Conservation (phyloP, 1,139 yeast genomes). For the Protomyces gravidus region DNA sequence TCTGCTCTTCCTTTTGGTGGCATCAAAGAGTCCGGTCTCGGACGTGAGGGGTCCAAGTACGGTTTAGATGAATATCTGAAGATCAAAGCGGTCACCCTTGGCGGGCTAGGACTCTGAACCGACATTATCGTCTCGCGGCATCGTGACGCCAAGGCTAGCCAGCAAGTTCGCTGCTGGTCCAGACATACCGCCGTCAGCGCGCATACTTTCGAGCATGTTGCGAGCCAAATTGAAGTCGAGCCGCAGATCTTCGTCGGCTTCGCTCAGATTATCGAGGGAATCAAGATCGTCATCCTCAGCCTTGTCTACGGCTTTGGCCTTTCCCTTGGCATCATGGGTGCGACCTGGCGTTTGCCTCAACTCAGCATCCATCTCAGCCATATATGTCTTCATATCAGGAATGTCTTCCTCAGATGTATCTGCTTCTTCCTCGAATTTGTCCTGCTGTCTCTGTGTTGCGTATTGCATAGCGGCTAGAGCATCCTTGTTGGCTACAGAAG, state of each 20-base stretch:
- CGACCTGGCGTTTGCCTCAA: conserved; percentile 6
- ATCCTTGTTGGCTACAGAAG: conserved; percentile 46
- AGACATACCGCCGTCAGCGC: conserved; percentile 40
- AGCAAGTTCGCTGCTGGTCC: conserved; percentile 45
- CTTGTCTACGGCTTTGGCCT: neutral
- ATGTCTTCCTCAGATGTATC: conserved; percentile 35
- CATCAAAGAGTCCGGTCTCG: conserved; percentile 72
- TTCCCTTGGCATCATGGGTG: neutral
- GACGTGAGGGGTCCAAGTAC: conserved; percentile 73
- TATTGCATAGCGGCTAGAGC: conserved; percentile 34
- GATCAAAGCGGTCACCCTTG: conserved; percentile 61
- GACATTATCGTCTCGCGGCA: conserved; percentile 15
- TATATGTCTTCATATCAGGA: conserved; percentile 34
- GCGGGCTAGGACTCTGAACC: neutral
- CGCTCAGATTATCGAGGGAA: conserved; percentile 32
- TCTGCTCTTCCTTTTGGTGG: conserved; percentile 77
- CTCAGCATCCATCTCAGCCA: conserved; percentile 34
- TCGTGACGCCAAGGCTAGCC: conserved; percentile 37
- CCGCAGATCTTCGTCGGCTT: conserved; percentile 36
- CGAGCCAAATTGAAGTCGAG: conserved; percentile 32
- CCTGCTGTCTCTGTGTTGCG: conserved; percentile 20
- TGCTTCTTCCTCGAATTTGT: conserved; percentile 28
- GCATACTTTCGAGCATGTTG: conserved; percentile 37
- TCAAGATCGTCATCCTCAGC: conserved; percentile 14
- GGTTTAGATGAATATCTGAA: conserved; percentile 62